phyloP scores from a whole-genome alignment of 805 yeast species.

The Yarrowia sp. region DNA sequence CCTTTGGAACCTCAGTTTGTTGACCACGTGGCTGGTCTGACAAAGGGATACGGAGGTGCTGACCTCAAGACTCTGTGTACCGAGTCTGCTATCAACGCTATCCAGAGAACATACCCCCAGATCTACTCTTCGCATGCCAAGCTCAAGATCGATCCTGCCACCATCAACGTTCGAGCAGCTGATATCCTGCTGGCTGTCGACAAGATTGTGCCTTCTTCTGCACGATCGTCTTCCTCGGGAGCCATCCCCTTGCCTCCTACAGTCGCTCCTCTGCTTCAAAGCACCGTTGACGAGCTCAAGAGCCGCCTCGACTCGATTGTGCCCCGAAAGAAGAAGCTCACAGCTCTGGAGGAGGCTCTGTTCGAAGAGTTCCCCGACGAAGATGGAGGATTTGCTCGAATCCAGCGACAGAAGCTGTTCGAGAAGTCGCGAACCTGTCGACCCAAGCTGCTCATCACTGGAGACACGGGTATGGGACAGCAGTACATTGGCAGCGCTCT shows the following conservation, averaged over 20 bases:
- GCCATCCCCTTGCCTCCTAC: conserved; percentile 82
- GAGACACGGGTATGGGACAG: conserved; percentile 84
- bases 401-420: conserved; percentile 60
- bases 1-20: conserved; percentile 66
- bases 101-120: conserved; percentile 92
- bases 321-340: conserved; percentile 62
- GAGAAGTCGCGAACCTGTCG: conserved; percentile 72
- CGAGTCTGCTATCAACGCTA: conserved; percentile 91
- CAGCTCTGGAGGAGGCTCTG: conserved; percentile 72
- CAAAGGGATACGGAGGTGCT: conserved; percentile 98
- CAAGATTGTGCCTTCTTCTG: conserved; percentile 89
- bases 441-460: conserved; percentile 80
- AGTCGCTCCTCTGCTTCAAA: conserved; percentile 66
- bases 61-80: conserved; percentile 93
- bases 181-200: conserved; percentile 88
- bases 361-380: conserved; percentile 65
- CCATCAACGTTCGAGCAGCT: conserved; percentile 74
- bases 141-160: conserved; percentile 70
- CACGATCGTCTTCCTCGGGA: conserved; percentile 76
- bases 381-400: conserved; percentile 73
- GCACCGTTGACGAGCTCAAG: conserved; percentile 55
- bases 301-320: conserved; percentile 61
- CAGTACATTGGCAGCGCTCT: conserved; percentile 83
- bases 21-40: conserved; percentile 71
- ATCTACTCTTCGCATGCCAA: conserved; percentile 80